Percentiles rank a stretch among this genome's conserved stretches.
These are phyloP conservation scores for Psilocybe sp. DNA, from an alignment of 768 basidiomycete species.

Conservation along the genomic window DNA sequence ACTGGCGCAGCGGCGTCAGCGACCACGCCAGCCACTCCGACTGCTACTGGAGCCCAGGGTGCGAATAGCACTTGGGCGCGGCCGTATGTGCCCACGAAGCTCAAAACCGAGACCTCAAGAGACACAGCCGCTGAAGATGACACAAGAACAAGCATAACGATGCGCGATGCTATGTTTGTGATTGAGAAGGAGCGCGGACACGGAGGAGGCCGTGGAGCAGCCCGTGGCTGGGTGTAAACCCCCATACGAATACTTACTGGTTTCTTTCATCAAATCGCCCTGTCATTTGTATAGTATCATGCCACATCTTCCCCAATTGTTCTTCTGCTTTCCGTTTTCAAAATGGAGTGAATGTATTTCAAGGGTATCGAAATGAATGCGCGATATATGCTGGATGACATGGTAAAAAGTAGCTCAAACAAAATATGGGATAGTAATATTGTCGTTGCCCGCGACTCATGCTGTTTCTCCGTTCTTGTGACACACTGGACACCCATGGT, in stretches of 20 bases:
- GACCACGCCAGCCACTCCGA: slow-evolving; percentile 24
- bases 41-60: slow-evolving; percentile 23
- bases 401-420: neutral
- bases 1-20: slow-evolving; percentile 19
- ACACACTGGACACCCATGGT: slow-evolving; percentile 79
- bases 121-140: slow-evolving; percentile 51
- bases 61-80: slow-evolving; percentile 50
- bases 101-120: slow-evolving; percentile 27
- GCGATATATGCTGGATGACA: too few relatives aligned
- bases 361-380: too few relatives aligned
- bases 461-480: slow-evolving; percentile 53
- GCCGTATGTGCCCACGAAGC: slow-evolving; percentile 61
- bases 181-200: slow-evolving; percentile 81
- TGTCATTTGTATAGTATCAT: too few relatives aligned
- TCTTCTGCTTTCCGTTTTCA: too few relatives aligned
- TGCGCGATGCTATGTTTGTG: slow-evolving; percentile 84
- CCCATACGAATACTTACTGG: too few relatives aligned
- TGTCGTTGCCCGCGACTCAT: slow-evolving; percentile 15
- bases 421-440: neutral
- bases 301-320: too few relatives aligned
- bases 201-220: slow-evolving; percentile 76
- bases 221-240: slow-evolving; percentile 43
- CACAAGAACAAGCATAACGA: slow-evolving; percentile 54
- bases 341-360: too few relatives aligned
- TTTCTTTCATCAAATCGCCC: too few relatives aligned